These are phyloP conservation scores for Curvularia sp. DNA, from an alignment of 2,329 filamentous ascomycete species.

Conservation along the genomic window DNA sequence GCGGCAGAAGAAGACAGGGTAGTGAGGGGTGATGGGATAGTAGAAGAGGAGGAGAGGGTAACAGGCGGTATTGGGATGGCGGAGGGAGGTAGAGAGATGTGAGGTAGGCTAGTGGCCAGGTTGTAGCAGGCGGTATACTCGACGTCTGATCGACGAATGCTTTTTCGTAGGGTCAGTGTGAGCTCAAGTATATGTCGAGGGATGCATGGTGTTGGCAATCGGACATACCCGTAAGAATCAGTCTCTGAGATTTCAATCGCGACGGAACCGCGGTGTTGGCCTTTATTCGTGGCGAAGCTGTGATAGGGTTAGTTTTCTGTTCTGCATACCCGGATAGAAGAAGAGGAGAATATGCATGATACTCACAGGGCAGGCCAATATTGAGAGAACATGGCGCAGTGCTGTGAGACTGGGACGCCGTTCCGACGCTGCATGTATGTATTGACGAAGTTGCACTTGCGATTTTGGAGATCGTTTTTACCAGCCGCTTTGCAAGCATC, in stretches of 20 bases:
- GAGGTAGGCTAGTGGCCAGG: no score
- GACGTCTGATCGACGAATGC: slow-evolving; percentile 1
- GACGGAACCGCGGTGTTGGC: slow-evolving; percentile 8
- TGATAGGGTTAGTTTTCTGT: neutral
- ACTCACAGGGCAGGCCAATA: slow-evolving; percentile 16
- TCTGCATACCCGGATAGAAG: no score
- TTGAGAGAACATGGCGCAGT: slow-evolving; percentile 31
- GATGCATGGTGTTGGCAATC: neutral
- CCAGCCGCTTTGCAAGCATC: slow-evolving; percentile 29
- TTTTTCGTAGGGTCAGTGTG: neutral
- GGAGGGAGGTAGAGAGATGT: neutral
- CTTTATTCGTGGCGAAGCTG: slow-evolving; percentile 17
- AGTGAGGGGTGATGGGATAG: neutral
- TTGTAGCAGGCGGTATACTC: slow-evolving; percentile 7
- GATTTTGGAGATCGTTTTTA: slow-evolving; percentile 15
- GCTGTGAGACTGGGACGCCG: slow-evolving; percentile 29
- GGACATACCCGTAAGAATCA: slow-evolving; percentile 10
- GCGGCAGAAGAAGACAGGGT: neutral
- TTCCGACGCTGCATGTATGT: slow-evolving; percentile 44
- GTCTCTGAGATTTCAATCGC: slow-evolving; percentile 7
- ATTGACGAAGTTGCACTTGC: slow-evolving; percentile 45
- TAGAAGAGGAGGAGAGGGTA: neutral
- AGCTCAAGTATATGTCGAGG: neutral
- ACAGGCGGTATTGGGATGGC: neutral
- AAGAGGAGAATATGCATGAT: no score